Evolutionary conservation across 371 early-diverging fungal genomes (phyloP), one percentile per base, ranked within the genome.

Genomic region (Apophysomyces trapeziformis): DNA sequence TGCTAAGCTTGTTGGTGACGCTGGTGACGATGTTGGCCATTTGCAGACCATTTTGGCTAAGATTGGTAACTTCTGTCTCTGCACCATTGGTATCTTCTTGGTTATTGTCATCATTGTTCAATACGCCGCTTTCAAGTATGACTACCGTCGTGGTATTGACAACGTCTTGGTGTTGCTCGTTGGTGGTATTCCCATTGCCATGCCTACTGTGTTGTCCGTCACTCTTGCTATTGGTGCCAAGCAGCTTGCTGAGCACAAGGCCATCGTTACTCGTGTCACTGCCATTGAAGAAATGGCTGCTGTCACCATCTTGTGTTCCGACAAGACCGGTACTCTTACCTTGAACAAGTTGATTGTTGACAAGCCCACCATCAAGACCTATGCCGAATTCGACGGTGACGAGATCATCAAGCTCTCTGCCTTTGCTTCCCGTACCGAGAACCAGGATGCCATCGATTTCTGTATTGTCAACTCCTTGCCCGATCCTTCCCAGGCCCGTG

Each of bases 271-370:
- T 37, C 87, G 88, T 57, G 85, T 95, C 69, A 85, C 90, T 59
- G 88, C 89, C 38, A 92, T 95, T 60, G 96, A 96, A 77, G 93
- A 93, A 61, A 85, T 96, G 68, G 95, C 95, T 43, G 92, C 92
- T 68, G 93, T 92, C 50, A 88, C 88, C 64, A 91, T 94, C 58
- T 92, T 96, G 67, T 95, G 95, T 84, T 90, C 93, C 32, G 96
- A 95, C 84, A 96, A 96, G 86, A 96, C 96, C 14, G 96, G 96
- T 62, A 96, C 96, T 56, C 82, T 96, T 68, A 96, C 96, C 61
- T 86, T 93, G 58, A 95, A 94, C 87, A 90, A 92, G 82, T 89
- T 95, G 80, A 85, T 79, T 66, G 89, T 93, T 65, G 82, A 82
- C 71, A 70, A 76, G 62, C 73, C 81, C 63, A 74, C 83, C 70